Conservation (phyloP, 371 early-diverging fungal genomes). For the Mortierella sp. region DNA sequence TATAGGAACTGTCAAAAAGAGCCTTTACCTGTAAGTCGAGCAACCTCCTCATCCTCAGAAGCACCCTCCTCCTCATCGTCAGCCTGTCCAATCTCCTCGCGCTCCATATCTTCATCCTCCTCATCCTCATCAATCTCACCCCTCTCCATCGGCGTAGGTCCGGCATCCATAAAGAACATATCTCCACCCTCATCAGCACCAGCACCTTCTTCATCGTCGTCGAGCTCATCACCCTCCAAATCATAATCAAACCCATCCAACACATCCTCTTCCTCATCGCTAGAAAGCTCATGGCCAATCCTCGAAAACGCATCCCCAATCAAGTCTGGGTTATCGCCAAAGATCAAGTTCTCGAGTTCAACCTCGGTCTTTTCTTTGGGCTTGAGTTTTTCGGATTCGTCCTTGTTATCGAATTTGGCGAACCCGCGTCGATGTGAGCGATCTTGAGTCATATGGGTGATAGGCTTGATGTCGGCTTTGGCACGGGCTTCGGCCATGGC, state of each 20-base stretch:
- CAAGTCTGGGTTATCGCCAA: constrained; percentile 50
- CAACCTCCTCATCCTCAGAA: constrained; percentile 27
- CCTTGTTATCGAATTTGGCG: constrained; percentile 5
- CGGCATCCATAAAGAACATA: constrained; percentile 56
- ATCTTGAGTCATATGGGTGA: constrained; percentile 30
- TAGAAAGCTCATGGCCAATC: constrained; percentile 47
- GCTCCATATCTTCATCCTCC: constrained; percentile 18
- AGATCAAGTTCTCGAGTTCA: constrained; percentile 55
- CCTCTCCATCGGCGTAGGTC: constrained; percentile 35
- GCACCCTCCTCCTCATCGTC: constrained; percentile 18
- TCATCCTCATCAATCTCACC: constrained; percentile 41
- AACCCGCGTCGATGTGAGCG: constrained; percentile 19
- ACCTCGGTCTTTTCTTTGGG: constrained; percentile 55
- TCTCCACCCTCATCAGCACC: constrained; percentile 16
- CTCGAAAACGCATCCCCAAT: constrained; percentile 39
- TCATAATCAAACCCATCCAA: constrained; percentile 42
- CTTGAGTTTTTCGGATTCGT: constrained; percentile 21
- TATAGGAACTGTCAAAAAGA: not conserved
- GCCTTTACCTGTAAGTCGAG: constrained; percentile 16
- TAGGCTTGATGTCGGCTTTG: constrained; percentile 35
- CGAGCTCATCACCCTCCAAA: constrained; percentile 13
- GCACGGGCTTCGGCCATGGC: not conserved
- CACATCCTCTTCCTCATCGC: constrained; percentile 49
- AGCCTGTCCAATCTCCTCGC: not conserved
- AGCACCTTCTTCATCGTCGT: constrained; percentile 16